A percentile compares a stretch with the other conserved stretches of the same genome.
These are phyloP conservation scores for Starmera dryadoides DNA, from an alignment of 805 yeast species.

Conservation along the genomic window DNA sequence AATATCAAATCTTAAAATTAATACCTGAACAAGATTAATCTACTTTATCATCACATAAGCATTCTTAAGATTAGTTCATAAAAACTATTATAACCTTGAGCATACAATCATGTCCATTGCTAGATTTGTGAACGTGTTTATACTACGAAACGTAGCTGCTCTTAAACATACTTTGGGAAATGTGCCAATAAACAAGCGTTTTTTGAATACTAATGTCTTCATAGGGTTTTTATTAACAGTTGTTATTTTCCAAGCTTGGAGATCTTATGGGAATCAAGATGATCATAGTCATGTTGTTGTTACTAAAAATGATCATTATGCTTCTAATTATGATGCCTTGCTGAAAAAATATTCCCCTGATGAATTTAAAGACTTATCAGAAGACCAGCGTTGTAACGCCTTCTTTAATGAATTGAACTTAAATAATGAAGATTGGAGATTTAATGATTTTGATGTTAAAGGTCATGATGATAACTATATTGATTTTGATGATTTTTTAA, in stretches of 20 bases:
- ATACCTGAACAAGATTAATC: no score
- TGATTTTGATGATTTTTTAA: slow-evolving; percentile 10
- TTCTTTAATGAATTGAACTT: slow-evolving; percentile 9
- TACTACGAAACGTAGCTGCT: neutral
- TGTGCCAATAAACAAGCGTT: slow-evolving; percentile 12
- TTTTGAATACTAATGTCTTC: slow-evolving; percentile 13
- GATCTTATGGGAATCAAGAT: neutral
- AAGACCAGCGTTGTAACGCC: slow-evolving; percentile 10
- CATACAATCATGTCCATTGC: neutral
- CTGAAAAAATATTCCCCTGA: slow-evolving; percentile 2
- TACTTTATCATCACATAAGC: no score
- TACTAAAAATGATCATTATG: slow-evolving; percentile 9
- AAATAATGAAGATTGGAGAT: slow-evolving; percentile 10
- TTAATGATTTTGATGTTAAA: slow-evolving; percentile 11
- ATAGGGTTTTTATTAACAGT: slow-evolving; percentile 7
- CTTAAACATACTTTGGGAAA: neutral
- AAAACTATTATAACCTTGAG: no score
- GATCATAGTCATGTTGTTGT: slow-evolving; percentile 2
- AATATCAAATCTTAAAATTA: no score
- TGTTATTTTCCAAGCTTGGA: slow-evolving; percentile 8
- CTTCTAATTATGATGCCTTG: slow-evolving; percentile 11
- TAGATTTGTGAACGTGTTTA: neutral
- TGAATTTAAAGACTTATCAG: slow-evolving; percentile 3
- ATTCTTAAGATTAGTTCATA: no score
- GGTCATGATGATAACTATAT: slow-evolving; percentile 15